Evolutionary conservation across 2,329 filamentous ascomycete species (phyloP).

Genomic region (Aspergillus latus): DNA sequence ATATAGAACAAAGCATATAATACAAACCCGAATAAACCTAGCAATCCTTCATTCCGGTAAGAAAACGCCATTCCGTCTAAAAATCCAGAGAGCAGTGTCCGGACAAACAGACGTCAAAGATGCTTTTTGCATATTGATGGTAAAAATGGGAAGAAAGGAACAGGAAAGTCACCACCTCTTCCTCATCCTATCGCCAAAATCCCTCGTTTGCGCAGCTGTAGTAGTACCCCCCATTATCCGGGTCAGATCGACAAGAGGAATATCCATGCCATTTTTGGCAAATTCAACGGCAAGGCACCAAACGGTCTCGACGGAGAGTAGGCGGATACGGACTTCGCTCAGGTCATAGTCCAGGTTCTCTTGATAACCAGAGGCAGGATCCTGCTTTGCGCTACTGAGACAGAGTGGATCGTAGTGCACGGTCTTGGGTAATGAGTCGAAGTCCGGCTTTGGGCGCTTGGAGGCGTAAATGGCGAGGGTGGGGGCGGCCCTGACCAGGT

Average conservation of each 20-base stretch:
- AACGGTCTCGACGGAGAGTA: slow-evolving; percentile 30
- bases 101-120: background rate
- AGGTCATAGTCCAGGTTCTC: slow-evolving; percentile 39
- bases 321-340: slow-evolving; percentile 30
- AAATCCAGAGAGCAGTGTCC: too few species aligned
- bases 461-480: slow-evolving; percentile 31
- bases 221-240: slow-evolving; percentile 32
- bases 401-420: slow-evolving; percentile 7
- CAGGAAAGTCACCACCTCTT: background rate
- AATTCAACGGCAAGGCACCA: slow-evolving; percentile 42
- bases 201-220: slow-evolving; percentile 27
- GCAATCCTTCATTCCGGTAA: too few species aligned
- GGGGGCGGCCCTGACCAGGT: slow-evolving; percentile 36
- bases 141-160: background rate
- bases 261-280: slow-evolving; percentile 28
- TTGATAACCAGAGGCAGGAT: slow-evolving; percentile 27
- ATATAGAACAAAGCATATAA: too few species aligned
- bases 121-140: background rate
- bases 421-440: slow-evolving; percentile 26
- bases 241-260: slow-evolving; percentile 25
- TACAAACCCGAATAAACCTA: too few species aligned
- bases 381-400: background rate
- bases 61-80: too few species aligned
- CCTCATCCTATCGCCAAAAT: slow-evolving; percentile 5
- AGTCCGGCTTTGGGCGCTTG: slow-evolving; percentile 28